Conservation (phyloP, 1,139 yeast genomes). For the Candida neerlandica region DNA sequence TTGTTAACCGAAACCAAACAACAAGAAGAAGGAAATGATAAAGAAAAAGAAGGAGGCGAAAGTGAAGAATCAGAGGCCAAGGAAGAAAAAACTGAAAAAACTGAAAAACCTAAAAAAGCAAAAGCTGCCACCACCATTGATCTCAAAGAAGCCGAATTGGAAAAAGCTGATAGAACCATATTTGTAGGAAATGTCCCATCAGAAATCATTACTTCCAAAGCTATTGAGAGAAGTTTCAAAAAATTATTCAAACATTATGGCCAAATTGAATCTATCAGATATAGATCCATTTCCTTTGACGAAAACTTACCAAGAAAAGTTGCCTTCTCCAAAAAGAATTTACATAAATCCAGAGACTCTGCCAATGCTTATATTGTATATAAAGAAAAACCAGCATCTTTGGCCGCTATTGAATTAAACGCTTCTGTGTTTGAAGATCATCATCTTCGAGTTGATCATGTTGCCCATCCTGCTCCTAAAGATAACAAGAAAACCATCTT, state of each 20-base stretch:
- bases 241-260: conserved; percentile 60
- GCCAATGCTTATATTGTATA: conserved; percentile 89
- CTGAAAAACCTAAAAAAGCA: conserved; percentile 17
- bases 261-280: conserved; percentile 72
- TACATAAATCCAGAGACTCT: conserved; percentile 77
- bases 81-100: conserved; percentile 14
- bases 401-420: conserved; percentile 58
- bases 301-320: conserved; percentile 90
- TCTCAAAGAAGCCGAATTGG: conserved; percentile 69
- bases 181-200: conserved; percentile 87
- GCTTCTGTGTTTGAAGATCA: conserved; percentile 67
- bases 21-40: conserved; percentile 22
- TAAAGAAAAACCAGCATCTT: conserved; percentile 52
- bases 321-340: conserved; percentile 80
- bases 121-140: conserved; percentile 47
- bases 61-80: conserved; percentile 17
- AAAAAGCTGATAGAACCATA: conserved; percentile 83
- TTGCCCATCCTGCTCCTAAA: conserved; percentile 85
- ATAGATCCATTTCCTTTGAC: conserved; percentile 88
- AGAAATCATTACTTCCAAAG: conserved; percentile 65
- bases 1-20: conserved; percentile 32
- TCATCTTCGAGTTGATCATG: conserved; percentile 89
- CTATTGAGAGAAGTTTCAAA: conserved; percentile 64
- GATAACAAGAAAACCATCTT: conserved; percentile 85
- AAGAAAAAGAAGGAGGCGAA: conserved; percentile 19